Base-by-base conservation (phyloP, 164 flowering plant genomes). In the Kingdonia uniflora region DNA sequence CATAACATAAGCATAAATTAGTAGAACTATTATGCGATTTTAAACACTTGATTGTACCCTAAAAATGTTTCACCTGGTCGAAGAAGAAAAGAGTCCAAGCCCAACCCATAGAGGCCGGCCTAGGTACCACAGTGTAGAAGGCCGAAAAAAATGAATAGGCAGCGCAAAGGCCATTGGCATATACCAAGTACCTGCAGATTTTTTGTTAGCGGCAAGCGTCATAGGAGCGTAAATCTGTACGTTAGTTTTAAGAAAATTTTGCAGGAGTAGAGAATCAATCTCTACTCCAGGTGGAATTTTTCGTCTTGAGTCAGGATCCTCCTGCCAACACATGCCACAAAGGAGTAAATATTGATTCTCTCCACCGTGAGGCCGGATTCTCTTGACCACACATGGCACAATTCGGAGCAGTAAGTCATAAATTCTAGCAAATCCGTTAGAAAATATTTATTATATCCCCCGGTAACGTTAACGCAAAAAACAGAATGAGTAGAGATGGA, bases 121-220 rank as follows among this genome's bases (percentile, higher is more conserved):
- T 82, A 47, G 82, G 79, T 66, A 71, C 58, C 11, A 81, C 85
- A 11, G 76, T 65, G 13, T 69, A 61, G 20, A 82, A 59, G 0
- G 96, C 94, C 6, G 95, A 76, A 17, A 88, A 76, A 43, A 92
- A 80, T 7, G 98, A 92, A 62, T 88, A 92, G n/a, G 79, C 94
- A 0, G 96, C 98, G 57, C 96, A 85, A 1, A 87, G 60, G 0
- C 91, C 96, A 65, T 89, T 87, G 6, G 88, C 96, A 64, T 92
- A 90, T 46, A 92, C 91, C 58, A 87, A 65, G 55, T 78, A 90
- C 80, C 97, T 89, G 72, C 63, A 68, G 0, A 8, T n/a, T n/a
- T n/a, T n/a, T n/a, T n/a, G n/a, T n/a, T n/a, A n/a, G n/a, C n/a
- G n/a, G n/a, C n/a, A n/a, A n/a, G n/a, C n/a, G n/a, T n/a, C n/a